Base-by-base conservation (phyloP, 371 early-diverging fungal species). In the Mortierella sp. region DNA sequence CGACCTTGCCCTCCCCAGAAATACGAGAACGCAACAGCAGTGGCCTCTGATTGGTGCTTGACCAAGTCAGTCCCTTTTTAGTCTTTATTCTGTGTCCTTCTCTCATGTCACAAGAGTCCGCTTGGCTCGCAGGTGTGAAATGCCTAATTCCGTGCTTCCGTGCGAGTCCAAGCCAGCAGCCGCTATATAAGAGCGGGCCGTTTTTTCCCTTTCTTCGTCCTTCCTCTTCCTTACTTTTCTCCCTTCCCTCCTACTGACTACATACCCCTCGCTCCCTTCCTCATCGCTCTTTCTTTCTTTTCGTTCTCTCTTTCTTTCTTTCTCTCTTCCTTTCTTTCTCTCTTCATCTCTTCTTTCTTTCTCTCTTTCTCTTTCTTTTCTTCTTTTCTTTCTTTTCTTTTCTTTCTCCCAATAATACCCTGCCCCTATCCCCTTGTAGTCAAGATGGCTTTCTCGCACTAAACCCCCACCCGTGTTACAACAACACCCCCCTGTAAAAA, bases 401-500 rank as follows among this genome's bases (percentile, higher is more conserved):
- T 72, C 71, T 54, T 55, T 19, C 31, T 44, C 46, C 67, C 50
- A 43, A 48, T n/a, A 51, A 34, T 34, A 37, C 21, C 34, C 14
- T 21, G 37, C 28, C 28, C 34, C 61, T 28, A 21, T 26, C 31
- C 59, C 61, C 10, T 57, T 64, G 67, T 64, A 76, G 69, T 37
- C 64, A 76, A 57, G 40, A 81, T 81, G 74, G 50, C 71, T 26
- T 40, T 31, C 61, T 31, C 28, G 13, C 81, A 69, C 77, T 81
- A 77, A 76, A 71, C 70, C 55, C 53, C 72, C 8, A 21, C 67
- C 53, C 73, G 64, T 57, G 53, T 54, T 50, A 40, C 55, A 51
- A 40, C 37, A 74, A 76, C 74, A 75, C 69, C 70, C 61, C 74
- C 44, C 50, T 69, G 74, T 74, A 73, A 69, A 76, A 69, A 61